Percentiles rank a stretch among this genome's conserved stretches.
These are phyloP conservation scores for Pinus albicaulis DNA, from an alignment of 75 land plant genomes.

Conservation along the genomic window DNA sequence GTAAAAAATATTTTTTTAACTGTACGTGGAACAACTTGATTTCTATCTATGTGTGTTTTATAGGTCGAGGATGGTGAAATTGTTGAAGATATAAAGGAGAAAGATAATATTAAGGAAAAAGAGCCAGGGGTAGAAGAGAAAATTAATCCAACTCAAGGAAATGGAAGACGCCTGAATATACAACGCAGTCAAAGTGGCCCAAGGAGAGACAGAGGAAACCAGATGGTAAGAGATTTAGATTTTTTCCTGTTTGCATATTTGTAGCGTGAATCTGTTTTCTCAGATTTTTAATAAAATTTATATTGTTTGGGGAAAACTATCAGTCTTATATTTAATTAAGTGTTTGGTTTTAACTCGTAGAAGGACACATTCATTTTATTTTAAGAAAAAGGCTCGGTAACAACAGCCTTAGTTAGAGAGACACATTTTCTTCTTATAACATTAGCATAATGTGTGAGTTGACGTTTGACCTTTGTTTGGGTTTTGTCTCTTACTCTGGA, in stretches of 20 bases:
- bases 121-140: constrained; percentile 7
- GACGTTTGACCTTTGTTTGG: background rate
- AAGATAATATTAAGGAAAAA: constrained; percentile 1
- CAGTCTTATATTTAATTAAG: background rate
- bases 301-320: too few relatives aligned
- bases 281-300: too few relatives aligned
- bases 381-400: background rate
- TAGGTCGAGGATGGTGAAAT: constrained; percentile 3
- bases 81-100: constrained; percentile 5
- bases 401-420: too few relatives aligned
- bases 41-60: background rate
- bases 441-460: background rate
- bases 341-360: too few relatives aligned
- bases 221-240: constrained; percentile 3
- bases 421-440: background rate
- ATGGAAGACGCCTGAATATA: constrained; percentile 1
- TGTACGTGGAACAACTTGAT: background rate
- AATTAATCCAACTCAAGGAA: background rate
- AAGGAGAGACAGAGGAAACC: constrained; percentile 4
- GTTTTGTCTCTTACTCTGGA: background rate
- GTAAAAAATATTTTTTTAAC: background rate
- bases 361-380: background rate
- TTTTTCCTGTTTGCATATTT: background rate
- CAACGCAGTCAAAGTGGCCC: constrained; percentile 2
- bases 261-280: background rate